Conservation (phyloP, 345 rosid species). For the Schrenkiella parvula region DNA sequence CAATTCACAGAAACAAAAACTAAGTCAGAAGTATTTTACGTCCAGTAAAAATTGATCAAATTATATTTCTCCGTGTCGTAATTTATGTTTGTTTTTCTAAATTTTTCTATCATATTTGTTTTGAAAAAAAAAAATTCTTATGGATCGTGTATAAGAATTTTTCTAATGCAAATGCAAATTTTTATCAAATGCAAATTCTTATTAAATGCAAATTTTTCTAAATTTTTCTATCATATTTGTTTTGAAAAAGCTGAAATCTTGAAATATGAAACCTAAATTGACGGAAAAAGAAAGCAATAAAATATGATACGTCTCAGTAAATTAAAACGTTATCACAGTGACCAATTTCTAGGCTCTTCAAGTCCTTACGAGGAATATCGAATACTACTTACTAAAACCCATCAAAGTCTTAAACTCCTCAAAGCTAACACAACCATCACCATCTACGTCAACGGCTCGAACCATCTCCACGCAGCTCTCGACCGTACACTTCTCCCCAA, state of each 20-base stretch:
- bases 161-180: too few relatives aligned
- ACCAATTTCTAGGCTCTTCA: not conserved
- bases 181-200: too few relatives aligned
- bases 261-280: too few relatives aligned
- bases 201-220: too few relatives aligned
- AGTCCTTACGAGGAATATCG: not conserved
- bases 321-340: not conserved
- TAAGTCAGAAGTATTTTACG: not conserved
- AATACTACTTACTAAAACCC: conserved; percentile 12
- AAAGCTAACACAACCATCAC: conserved; percentile 77
- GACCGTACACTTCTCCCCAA: conserved; percentile 58
- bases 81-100: not conserved
- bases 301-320: not conserved
- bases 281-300: not conserved
- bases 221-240: not conserved
- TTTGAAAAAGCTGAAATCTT: not conserved
- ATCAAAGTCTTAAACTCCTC: conserved; percentile 87
- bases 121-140: not conserved
- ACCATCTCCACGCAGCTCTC: conserved; percentile 66
- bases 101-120: not conserved
- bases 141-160: not conserved
- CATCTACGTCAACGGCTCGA: conserved; percentile 64
- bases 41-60: not conserved
- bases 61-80: not conserved
- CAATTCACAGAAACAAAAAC: not conserved